These are phyloP conservation scores for Penicillium polonicum DNA, from an alignment of 2,329 filamentous ascomycete species.

Conservation along the genomic window DNA sequence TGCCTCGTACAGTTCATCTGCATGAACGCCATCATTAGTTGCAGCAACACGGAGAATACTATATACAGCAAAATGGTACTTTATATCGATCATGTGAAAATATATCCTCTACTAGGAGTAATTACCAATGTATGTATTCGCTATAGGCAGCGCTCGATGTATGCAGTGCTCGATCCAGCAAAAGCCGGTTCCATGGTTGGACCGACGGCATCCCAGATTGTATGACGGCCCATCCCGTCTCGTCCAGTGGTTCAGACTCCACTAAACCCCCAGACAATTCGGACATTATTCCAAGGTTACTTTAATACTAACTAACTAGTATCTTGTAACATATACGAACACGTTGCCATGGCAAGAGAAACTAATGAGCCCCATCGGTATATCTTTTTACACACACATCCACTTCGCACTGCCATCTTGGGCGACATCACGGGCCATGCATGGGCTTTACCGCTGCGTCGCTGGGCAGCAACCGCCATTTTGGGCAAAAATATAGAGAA, in stretches of 20 bases:
- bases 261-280: constrained; percentile 16
- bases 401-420: constrained; percentile 22
- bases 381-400: constrained; percentile 17
- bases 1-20: constrained; percentile 21
- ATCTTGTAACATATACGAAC: constrained; percentile 3
- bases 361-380: constrained; percentile 5
- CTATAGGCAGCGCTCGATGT: neutral
- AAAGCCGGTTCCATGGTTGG: constrained; percentile 23
- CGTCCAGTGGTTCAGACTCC: constrained; percentile 27
- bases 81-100: neutral
- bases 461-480: constrained; percentile 35
- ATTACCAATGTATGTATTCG: neutral
- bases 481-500: constrained; percentile 23
- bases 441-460: constrained; percentile 36
- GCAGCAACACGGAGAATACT: constrained; percentile 7
- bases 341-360: constrained; percentile 26
- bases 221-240: constrained; percentile 24
- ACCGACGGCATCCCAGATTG: constrained; percentile 14
- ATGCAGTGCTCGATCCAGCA: constrained; percentile 1
- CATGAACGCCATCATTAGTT: constrained; percentile 21
- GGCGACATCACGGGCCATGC: constrained; percentile 27
- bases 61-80: neutral
- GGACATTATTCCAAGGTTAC: neutral
- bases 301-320: neutral
- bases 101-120: neutral